Base-by-base conservation (phyloP, 495 filamentous ascomycete genomes). In the Penicillium longicatenatum region DNA sequence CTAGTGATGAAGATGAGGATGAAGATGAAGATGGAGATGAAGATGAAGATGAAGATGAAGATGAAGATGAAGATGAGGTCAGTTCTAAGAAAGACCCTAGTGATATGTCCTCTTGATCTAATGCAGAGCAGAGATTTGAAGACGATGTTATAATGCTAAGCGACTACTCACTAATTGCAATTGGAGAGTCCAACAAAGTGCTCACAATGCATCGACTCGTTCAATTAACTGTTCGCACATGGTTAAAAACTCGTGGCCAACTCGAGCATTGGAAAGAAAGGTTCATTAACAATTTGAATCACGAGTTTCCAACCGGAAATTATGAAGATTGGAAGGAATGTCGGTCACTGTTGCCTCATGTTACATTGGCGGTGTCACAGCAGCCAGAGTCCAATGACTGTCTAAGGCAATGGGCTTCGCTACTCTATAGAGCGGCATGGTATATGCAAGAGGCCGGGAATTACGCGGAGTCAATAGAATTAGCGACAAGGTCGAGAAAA, bases 181-280 rank as follows among this genome's bases (percentile, higher is more conserved):
- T 46, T 10, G 48, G 45, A 8, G 24, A 46, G 4, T 10, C 43
- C 20, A n/a, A 16, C 7, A 39, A 17, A 1, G 0, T 35, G 6
- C 50, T 54, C 37, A 43, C 22, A 9, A 61, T 61, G 59, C 59
- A 61, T 51, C 54, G 59, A 12, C 44, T 61, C 5, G 60, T 62
- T 7, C 55, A 54, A 42, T 22, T 55, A 5, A 44, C 55, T 1
- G 24, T 24, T 0, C 45, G 37, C 4, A 8, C 17, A 16, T 58
- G 55, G 60, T 16, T 55, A 6, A 55, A 58, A 48, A 52, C 53
- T 2, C 29, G 73, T 29, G 63, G 54, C n/a, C 24, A 79, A 48
- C 48, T 66, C 19, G 74, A 82, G 60, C 63, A 65, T 42, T 58
- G 54, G 44, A 54, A 41, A 24, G 43, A 54, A 19, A 30, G 9